A percentile compares a stretch with the other conserved stretches of the same genome.
phyloP scores from a whole-genome alignment of 2,329 filamentous ascomycete genomes.

The Ascochyta lentis region DNA sequence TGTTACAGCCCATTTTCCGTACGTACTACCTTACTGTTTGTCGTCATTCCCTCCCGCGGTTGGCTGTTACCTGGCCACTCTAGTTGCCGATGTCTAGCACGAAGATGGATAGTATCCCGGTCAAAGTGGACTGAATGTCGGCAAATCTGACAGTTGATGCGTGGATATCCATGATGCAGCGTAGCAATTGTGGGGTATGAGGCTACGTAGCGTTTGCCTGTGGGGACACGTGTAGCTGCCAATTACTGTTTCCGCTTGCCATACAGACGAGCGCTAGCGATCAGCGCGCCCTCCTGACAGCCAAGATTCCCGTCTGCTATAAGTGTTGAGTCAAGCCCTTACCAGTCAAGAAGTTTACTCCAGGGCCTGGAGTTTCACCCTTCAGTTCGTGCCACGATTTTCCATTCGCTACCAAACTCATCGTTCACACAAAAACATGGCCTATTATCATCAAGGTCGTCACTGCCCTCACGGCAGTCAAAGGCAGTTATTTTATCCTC shows the following conservation, averaged over 20 bases:
- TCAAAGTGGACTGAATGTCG: not conserved
- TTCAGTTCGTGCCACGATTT: not conserved
- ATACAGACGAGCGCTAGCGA: not conserved
- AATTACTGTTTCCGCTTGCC: not conserved
- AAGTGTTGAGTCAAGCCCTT: not conserved
- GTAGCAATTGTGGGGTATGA: not conserved
- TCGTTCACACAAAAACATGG: not conserved
- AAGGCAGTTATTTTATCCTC: not conserved
- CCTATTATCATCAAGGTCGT: not conserved
- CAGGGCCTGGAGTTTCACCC: not conserved
- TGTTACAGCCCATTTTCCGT: too few relatives aligned
- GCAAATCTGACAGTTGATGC: not conserved
- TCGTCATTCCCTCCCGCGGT: not conserved
- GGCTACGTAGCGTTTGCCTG: not conserved
- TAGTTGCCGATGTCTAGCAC: not conserved
- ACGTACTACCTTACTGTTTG: too few relatives aligned
- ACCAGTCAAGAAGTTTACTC: not conserved
- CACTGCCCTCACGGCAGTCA: not conserved
- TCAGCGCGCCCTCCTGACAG: too few relatives aligned
- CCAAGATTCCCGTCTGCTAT: not conserved
- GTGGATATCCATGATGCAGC: not conserved
- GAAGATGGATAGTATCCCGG: not conserved
- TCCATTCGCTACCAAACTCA: not conserved
- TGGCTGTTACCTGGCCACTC: not conserved
- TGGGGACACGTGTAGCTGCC: not conserved